These are phyloP conservation scores for Alternaria triticimaculans DNA, from an alignment of 2,329 filamentous ascomycete genomes.

Conservation along the genomic window DNA sequence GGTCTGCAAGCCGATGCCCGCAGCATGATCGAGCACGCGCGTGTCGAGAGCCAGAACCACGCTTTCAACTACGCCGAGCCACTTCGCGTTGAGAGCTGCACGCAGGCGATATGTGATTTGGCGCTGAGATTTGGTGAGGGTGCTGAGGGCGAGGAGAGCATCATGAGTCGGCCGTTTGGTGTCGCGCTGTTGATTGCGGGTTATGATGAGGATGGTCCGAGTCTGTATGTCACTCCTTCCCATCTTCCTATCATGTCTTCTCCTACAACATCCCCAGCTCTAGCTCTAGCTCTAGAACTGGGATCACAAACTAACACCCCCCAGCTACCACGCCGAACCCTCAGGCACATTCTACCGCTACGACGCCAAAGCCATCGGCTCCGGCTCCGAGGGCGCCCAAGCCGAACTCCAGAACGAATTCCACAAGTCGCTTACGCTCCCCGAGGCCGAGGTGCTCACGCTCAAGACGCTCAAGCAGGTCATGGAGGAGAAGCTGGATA, in stretches of 20 bases:
- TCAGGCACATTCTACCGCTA: conserved; percentile 99
- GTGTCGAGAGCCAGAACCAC: conserved; percentile 96
- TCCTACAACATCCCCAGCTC: neutral
- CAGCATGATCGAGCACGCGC: conserved; percentile 97
- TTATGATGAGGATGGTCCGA: conserved; percentile 95
- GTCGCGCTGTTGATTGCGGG: conserved; percentile 96
- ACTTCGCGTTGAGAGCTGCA: conserved; percentile 95
- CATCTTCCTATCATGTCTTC: too few relatives aligned
- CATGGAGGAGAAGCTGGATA: conserved; percentile 99
- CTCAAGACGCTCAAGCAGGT: conserved; percentile 99
- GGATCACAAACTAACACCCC: neutral
- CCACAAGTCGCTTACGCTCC: conserved; percentile 93
- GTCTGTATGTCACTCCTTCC: conserved; percentile 64
- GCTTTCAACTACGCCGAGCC: conserved; percentile 98
- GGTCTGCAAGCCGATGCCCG: conserved; percentile 96
- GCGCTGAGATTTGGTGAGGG: conserved; percentile 96
- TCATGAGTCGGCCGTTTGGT: conserved; percentile 97
- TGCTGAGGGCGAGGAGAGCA: conserved; percentile 96
- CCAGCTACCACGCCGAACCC: conserved; percentile 91
- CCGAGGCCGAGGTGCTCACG: conserved; percentile 91
- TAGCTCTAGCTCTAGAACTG: neutral
- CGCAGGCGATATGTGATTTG: conserved; percentile 97
- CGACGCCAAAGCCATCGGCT: conserved; percentile 98
- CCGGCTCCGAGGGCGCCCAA: conserved; percentile 95
- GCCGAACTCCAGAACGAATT: conserved; percentile 99